Evolutionary conservation across 2,329 filamentous ascomycete species (phyloP), one percentile per base, ranked within the genome.

Genomic region (Colletotrichum shisoi): DNA sequence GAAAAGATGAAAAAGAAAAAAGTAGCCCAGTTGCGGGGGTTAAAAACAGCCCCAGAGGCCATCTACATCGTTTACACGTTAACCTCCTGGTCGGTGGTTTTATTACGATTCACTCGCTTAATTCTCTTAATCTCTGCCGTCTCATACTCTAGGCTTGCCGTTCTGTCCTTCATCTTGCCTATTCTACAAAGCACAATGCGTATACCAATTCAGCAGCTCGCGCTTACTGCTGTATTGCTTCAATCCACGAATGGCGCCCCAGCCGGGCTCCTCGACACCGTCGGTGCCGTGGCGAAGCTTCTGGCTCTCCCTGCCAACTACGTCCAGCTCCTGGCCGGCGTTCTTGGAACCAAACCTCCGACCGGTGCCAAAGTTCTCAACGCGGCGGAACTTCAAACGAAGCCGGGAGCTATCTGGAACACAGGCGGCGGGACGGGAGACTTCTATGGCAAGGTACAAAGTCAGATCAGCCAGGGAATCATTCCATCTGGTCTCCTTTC

Each of bases 401-500:
- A 67, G 48, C 27, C 64, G 2, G 64, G 60, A 13, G 40, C 46
- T 21, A 67, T 67, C 13, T 67, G 64, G 64, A 58, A 53, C 42
- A 42, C 48, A 4, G 64, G 48, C 3, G 61, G 60, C 3, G 61
- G 60, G 4, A 53, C 64, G 12, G 15, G 24, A 11, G 53, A 64
- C 34, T 67, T 67, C 11, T 67, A 54, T 42, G 53, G 42, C 34
- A 64, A 58, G 7, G n/a, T 67, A 13, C 60, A 67, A 21, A 59
- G 54, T 37, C 64, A 67, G 11, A 54, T 64, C 34, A n/a, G 34
- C 42, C 48, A 27, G 34, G 48, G 48, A n/a, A 57, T 67, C 24
- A 19, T 59, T 34, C 54, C 64, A 21, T 11, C 40, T 34, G 34
- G 42, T 15, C 21, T 67, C 15, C 60, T 67, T 15, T 44, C 60